Evolutionary conservation across 768 basidiomycete genomes (phyloP).

Genomic region (Hydnum rufescens): DNA sequence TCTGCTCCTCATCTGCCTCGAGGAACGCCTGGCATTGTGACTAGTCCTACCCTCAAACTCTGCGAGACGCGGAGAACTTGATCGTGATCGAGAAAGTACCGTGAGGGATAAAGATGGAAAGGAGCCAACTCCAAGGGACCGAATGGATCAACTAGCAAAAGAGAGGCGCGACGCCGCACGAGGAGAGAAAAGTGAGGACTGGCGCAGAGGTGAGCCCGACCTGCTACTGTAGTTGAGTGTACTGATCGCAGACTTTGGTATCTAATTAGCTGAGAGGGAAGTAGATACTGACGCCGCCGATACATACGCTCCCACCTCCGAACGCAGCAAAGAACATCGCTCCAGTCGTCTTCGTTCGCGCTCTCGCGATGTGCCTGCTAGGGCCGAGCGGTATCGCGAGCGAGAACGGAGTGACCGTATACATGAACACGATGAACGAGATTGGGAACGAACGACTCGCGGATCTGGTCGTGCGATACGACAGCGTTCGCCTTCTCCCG

Average conservation of each 20-base stretch:
- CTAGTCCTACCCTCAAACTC: too few relatives aligned
- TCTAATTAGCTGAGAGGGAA: too few relatives aligned
- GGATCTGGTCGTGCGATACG: constrained; percentile 7
- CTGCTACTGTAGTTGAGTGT: too few relatives aligned
- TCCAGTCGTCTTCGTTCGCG: neutral
- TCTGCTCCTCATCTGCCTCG: constrained; percentile 5
- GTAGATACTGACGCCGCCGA: neutral
- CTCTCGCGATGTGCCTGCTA: neutral
- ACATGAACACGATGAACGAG: neutral
- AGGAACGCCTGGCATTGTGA: too few relatives aligned
- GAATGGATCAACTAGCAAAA: too few relatives aligned
- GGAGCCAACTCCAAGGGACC: too few relatives aligned
- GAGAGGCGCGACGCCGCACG: constrained; percentile 42
- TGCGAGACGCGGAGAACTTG: too few relatives aligned
- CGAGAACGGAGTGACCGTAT: neutral
- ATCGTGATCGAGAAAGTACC: too few relatives aligned
- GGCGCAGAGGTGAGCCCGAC: constrained; percentile 54
- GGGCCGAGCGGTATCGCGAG: neutral
- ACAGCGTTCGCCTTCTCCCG: constrained; percentile 21
- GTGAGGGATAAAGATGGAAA: too few relatives aligned
- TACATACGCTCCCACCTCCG: too few relatives aligned
- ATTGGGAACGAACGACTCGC: neutral
- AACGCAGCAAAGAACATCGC: neutral
- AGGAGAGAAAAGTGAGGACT: constrained; percentile 65
- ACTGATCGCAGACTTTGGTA: too few relatives aligned